These are phyloP conservation scores for Gentiana straminea DNA, from an alignment of 257 asterid species.

Conservation along the genomic window DNA sequence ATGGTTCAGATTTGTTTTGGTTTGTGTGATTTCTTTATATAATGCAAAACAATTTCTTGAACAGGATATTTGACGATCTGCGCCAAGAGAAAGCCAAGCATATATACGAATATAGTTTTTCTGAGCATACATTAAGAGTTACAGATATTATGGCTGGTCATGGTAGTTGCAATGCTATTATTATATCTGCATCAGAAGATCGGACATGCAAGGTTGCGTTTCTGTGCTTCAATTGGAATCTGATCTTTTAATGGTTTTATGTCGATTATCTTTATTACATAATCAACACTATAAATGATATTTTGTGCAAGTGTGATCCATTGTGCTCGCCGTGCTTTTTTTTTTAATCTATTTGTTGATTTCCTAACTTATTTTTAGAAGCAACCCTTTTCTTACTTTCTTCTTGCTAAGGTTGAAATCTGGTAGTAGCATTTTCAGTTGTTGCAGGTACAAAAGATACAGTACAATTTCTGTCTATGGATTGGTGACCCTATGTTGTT, in stretches of 20 bases:
- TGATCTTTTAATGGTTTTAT: constrained; percentile 4
- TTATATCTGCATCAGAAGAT: constrained; percentile 90
- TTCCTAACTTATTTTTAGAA: too few relatives aligned
- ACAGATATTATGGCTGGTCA: constrained; percentile 67
- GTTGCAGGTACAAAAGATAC: too few relatives aligned
- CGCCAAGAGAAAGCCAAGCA: constrained; percentile 45
- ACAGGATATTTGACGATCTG: constrained; percentile 72
- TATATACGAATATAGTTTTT: constrained; percentile 63
- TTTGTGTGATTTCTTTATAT: constrained; percentile 5
- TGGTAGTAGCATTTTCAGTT: too few relatives aligned
- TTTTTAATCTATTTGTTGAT: too few relatives aligned
- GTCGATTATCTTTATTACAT: too few relatives aligned
- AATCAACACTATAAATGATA: too few relatives aligned
- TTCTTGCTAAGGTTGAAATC: too few relatives aligned
- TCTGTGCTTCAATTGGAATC: neutral
- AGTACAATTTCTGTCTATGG: too few relatives aligned
- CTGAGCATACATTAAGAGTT: constrained; percentile 67
- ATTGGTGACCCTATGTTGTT: too few relatives aligned
- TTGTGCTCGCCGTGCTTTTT: too few relatives aligned
- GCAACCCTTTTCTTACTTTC: too few relatives aligned
- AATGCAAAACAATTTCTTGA: neutral
- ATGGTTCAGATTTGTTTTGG: neutral
- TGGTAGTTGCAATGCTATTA: constrained; percentile 65
- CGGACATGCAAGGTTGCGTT: constrained; percentile 84
- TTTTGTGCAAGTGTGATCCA: too few relatives aligned